phyloP scores from a whole-genome alignment of 495 filamentous ascomycete species.

The Trichoderma asperelloides region DNA sequence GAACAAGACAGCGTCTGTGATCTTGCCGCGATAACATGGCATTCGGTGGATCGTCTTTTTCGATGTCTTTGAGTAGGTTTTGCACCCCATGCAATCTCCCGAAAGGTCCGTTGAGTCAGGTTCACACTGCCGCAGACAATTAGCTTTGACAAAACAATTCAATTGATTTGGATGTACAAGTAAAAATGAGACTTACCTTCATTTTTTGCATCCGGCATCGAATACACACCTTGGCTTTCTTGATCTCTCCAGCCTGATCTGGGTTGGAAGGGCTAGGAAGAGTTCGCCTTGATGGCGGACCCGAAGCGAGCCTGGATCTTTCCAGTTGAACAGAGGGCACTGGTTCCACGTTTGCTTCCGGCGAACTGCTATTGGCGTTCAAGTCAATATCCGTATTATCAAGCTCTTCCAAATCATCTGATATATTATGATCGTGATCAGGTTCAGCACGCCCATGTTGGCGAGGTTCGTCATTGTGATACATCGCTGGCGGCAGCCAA shows the following conservation, averaged over 20 bases:
- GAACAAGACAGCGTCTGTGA: constrained; percentile 26
- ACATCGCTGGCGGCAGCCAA: no score
- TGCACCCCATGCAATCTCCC: constrained; percentile 28
- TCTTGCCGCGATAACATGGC: constrained; percentile 31
- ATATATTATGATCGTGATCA: background rate
- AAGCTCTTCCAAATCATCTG: background rate
- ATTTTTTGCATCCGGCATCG: constrained; percentile 36
- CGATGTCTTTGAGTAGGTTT: constrained; percentile 23
- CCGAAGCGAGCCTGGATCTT: background rate
- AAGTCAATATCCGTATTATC: background rate
- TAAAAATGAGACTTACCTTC: constrained; percentile 22
- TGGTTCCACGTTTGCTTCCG: background rate
- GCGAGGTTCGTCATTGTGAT: no score
- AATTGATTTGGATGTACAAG: constrained; percentile 7
- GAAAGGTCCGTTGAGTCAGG: constrained; percentile 21
- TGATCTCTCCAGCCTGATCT: constrained; percentile 25
- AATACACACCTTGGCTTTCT: constrained; percentile 32
- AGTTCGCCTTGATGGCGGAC: background rate
- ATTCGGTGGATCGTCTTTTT: constrained; percentile 38
- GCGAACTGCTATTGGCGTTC: background rate
- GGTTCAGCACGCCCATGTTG: background rate
- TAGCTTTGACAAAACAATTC: constrained; percentile 12
- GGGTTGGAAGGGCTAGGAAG: constrained; percentile 11
- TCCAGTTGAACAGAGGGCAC: background rate
- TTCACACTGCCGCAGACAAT: constrained; percentile 17